phyloP scores from a whole-genome alignment of 306 rosid genomes.

The Ormosia emarginata region DNA sequence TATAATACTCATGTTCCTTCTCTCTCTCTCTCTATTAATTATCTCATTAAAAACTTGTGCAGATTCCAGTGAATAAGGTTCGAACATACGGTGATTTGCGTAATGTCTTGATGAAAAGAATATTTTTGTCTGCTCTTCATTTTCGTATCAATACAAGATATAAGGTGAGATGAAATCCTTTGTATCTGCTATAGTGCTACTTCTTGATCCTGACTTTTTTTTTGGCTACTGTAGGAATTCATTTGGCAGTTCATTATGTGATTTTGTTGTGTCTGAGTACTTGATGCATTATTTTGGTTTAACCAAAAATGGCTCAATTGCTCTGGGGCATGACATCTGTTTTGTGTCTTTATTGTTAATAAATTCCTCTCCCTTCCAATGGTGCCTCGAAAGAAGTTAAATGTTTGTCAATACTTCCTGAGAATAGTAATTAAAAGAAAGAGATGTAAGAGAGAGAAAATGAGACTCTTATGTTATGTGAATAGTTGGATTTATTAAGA shows the following conservation, averaged over 20 bases:
- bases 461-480: not conserved
- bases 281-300: not conserved
- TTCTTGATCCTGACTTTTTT: not conserved
- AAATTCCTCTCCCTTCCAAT: not conserved
- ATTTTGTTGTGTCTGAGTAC: not conserved
- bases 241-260: not conserved
- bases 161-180: slow-evolving; percentile 58
- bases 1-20: not conserved
- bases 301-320: not conserved
- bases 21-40: not conserved
- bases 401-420: not conserved
- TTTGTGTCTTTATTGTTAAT: not conserved
- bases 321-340: not conserved
- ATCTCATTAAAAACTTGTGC: slow-evolving; percentile 34
- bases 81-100: slow-evolving; percentile 84
- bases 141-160: slow-evolving; percentile 96
- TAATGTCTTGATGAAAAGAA: slow-evolving; percentile 94
- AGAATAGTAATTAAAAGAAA: slow-evolving; percentile 8
- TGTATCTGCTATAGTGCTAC: not conserved
- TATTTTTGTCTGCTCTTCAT: slow-evolving; percentile 96
- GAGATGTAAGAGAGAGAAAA: slow-evolving; percentile 4
- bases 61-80: slow-evolving; percentile 94
- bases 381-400: not conserved
- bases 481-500: not conserved
- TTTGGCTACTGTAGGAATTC: not conserved